Conservation (phyloP, 139 green algal species). For the Mesostigma viride region DNA sequence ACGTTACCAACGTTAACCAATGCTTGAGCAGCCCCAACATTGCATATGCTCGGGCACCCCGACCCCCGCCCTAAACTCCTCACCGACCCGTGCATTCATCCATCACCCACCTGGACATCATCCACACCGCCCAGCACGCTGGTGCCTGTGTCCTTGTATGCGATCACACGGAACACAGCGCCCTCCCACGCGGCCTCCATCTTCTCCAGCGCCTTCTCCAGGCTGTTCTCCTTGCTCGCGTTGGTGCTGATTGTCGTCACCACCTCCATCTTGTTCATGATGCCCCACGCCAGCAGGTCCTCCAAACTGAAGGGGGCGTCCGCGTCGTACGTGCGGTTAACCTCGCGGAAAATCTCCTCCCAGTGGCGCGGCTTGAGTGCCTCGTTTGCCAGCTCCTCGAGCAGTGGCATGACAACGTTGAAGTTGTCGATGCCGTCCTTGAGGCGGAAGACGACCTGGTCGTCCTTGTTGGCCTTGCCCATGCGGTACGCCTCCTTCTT, state of each 20-base stretch:
- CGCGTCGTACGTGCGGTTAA: conserved; percentile 22
- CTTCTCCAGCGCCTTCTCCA: conserved; percentile 65
- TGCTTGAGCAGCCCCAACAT: too few species aligned
- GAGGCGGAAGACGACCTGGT: conserved; percentile 41
- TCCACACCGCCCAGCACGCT: conserved; percentile 68
- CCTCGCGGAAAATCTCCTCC: conserved; percentile 28
- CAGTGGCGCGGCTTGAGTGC: conserved; percentile 33
- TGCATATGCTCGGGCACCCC: too few species aligned
- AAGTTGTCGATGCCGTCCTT: conserved; percentile 38
- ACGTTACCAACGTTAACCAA: too few species aligned
- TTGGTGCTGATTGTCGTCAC: conserved; percentile 38
- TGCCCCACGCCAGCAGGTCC: conserved; percentile 45
- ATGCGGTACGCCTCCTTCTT: conserved; percentile 38
- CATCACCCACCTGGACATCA: too few species aligned
- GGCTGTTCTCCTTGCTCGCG: conserved; percentile 51
- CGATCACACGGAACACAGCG: conserved; percentile 45
- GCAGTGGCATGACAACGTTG: conserved; percentile 28
- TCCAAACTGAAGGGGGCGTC: conserved; percentile 31
- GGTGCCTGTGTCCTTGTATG: conserved; percentile 60
- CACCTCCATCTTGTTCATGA: conserved; percentile 47
- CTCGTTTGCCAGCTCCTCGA: conserved; percentile 32
- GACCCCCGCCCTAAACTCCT: too few species aligned
- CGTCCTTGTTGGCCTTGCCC: conserved; percentile 41
- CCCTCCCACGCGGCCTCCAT: conserved; percentile 65
- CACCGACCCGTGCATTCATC: too few species aligned